Percentiles rank a stretch among this genome's conserved stretches.
phyloP scores from a whole-genome alignment of 2,329 filamentous ascomycete genomes.

The Sporothrix globosa region DNA sequence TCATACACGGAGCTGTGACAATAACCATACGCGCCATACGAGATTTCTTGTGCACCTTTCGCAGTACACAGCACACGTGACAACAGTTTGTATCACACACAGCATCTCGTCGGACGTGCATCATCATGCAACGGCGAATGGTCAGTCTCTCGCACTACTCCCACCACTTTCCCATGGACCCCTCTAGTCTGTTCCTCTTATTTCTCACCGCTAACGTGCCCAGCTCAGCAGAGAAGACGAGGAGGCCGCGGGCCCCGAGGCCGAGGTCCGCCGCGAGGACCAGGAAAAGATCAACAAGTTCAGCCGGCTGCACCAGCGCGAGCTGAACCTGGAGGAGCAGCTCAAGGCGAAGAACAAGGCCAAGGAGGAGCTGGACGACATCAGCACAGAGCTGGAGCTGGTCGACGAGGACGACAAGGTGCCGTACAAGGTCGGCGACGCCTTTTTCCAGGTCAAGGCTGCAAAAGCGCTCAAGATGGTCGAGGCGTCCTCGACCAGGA shows the following conservation, averaged over 20 bases:
- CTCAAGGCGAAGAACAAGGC: conserved; percentile 89
- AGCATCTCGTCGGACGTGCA: background rate
- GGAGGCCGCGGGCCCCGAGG: conserved; percentile 74
- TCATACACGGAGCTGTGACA: no score
- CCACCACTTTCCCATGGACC: no score
- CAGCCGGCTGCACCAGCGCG: conserved; percentile 88
- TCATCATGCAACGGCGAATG: conserved; percentile 61
- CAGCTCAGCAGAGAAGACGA: conserved; percentile 96
- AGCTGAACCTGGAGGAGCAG: conserved; percentile 77
- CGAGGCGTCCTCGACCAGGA: conserved; percentile 66
- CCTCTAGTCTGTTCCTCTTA: background rate
- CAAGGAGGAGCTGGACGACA: conserved; percentile 95
- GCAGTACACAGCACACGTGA: background rate
- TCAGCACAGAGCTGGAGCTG: conserved; percentile 82
- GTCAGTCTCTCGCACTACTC: conserved; percentile 45
- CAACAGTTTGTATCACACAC: background rate
- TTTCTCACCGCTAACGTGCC: background rate
- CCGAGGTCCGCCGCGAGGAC: conserved; percentile 92
- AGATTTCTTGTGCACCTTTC: no score
- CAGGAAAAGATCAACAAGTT: conserved; percentile 99
- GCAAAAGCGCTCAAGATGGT: conserved; percentile 87
- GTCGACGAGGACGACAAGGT: conserved; percentile 79
- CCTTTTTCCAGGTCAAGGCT: conserved; percentile 85
- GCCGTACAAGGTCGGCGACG: conserved; percentile 96
- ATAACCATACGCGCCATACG: no score